Conservation (phyloP, 345 rosid genomes). For the Citrus reticulata region DNA sequence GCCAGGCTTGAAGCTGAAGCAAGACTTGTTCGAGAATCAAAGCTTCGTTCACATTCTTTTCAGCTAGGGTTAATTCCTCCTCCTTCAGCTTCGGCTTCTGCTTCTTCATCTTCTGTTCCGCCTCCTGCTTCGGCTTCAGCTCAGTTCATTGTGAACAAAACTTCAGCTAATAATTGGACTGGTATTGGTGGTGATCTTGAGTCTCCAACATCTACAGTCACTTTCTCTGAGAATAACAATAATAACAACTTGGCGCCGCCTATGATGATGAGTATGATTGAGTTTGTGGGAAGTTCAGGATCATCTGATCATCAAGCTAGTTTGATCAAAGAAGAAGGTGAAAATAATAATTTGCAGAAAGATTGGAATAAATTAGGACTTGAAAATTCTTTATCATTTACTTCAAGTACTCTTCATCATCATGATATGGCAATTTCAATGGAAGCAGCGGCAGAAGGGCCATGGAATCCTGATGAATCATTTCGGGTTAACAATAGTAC, state of each 20-base stretch:
- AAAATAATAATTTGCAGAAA: constrained; percentile 17
- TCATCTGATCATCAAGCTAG: constrained; percentile 35
- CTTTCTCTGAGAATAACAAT: constrained; percentile 64
- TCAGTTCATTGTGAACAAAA: constrained; percentile 14
- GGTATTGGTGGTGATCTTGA: constrained; percentile 49
- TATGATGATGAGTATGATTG: constrained; percentile 35
- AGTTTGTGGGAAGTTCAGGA: constrained; percentile 50
- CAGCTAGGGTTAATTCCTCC: constrained; percentile 32
- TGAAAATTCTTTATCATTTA: constrained; percentile 42
- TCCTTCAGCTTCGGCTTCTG: constrained; percentile 18
- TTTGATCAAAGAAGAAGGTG: constrained; percentile 52
- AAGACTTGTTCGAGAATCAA: constrained; percentile 74
- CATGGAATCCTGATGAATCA: constrained; percentile 51
- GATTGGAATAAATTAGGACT: constrained; percentile 52
- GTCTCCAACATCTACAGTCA: constrained; percentile 87
- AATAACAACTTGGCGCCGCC: constrained; percentile 19
- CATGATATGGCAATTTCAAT: constrained; percentile 49
- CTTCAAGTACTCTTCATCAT: constrained; percentile 20
- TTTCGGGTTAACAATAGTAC: constrained; percentile 21
- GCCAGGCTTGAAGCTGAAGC: constrained; percentile 94
- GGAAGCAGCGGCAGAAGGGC: constrained; percentile 17
- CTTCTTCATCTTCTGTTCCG: neutral
- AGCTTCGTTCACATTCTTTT: constrained; percentile 56
- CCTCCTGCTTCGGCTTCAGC: constrained; percentile 18
- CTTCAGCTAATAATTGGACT: constrained; percentile 22